Evolutionary conservation across 1,284 basidiomycete species (phyloP), one percentile per base, ranked within the genome.

Genomic region (Nidula niveotomentosa): DNA sequence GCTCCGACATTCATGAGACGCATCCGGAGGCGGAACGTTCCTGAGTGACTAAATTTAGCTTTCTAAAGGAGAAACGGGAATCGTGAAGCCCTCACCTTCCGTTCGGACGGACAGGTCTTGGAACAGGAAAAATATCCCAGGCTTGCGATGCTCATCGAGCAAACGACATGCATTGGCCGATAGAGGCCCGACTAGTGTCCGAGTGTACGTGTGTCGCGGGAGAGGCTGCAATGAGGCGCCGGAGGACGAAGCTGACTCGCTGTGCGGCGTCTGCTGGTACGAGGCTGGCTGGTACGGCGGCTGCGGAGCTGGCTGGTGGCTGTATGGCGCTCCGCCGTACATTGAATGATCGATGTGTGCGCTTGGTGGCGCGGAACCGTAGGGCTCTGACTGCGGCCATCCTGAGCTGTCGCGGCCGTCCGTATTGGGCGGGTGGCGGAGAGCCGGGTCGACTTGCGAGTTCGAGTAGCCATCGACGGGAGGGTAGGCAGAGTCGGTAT

Each of bases 181-280:
- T 15, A 95, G 78, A 1, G 92, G 91, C 7, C 94, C 94, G 55
- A 96, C 92, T 5, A 96, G 82, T 1, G 94, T 95, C 49, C 92
- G 84, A 5, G 90, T 91, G 69, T 92, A 94, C 4, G 84, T 81
- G 64, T 85, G 84, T 17, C 85, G 77, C 18, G 84, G 78, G 53
- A 81, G 72, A 37, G 83, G 77, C 55, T 49, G 8, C 53, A 44
- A 13, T 72, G 66, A 30, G 65, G 59, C 58, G 67, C 65, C 48
- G 69, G 71, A n/a, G 62, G 59, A 56, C 67, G 69, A 55, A 56
- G 58, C 44, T 15, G 45, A 45, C 3, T 43, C 23, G 17, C n/a
- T 44, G 36, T 61, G 62, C 7, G 61, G 47, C 30, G 58, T 37
- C 41, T 62, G 66, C 12, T 56, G 53, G 48, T 63, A 63, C 17